These are phyloP conservation scores for Calonectria crousiana DNA, from an alignment of 2,329 filamentous ascomycete species.

Conservation along the genomic window DNA sequence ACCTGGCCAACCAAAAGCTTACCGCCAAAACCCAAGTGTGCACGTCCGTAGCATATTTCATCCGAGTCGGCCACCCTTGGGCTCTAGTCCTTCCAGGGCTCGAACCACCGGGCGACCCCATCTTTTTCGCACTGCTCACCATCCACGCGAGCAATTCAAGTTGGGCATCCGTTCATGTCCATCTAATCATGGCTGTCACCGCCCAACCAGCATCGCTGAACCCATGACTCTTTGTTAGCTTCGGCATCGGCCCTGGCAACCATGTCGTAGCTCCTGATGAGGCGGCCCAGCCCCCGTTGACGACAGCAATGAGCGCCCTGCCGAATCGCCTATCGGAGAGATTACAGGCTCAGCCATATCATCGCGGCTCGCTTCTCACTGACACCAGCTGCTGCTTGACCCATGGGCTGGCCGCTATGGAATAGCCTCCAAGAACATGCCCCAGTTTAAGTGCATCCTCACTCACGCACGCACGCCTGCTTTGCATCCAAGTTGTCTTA, in stretches of 20 bases:
- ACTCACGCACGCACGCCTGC: constrained; percentile 22
- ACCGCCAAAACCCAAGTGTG: constrained; percentile 20
- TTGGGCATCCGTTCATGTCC: constrained; percentile 27
- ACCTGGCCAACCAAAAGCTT: constrained; percentile 20
- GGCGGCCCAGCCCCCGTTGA: constrained; percentile 29
- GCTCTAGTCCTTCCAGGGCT: constrained; percentile 22
- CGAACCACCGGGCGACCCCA: constrained; percentile 37
- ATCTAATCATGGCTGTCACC: constrained; percentile 30
- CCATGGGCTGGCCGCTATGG: constrained; percentile 20
- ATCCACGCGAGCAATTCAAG: constrained; percentile 30
- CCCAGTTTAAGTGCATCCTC: constrained; percentile 13
- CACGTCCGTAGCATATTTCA: background rate
- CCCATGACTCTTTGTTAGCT: constrained; percentile 18
- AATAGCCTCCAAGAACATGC: constrained; percentile 15
- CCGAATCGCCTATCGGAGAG: constrained; percentile 5
- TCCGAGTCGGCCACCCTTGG: background rate
- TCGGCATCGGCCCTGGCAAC: constrained; percentile 4
- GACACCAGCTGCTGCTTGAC: constrained; percentile 1
- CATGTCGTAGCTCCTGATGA: constrained; percentile 22
- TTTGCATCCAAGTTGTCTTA: constrained; percentile 24
- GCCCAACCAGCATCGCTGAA: constrained; percentile 26
- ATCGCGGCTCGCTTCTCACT: constrained; percentile 20
- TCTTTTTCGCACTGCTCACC: constrained; percentile 33
- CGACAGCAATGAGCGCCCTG: constrained; percentile 6
- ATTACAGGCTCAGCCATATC: constrained; percentile 20